Evolutionary conservation across 1,284 basidiomycete species (phyloP).

Genomic region (Farysia itapuensis): DNA sequence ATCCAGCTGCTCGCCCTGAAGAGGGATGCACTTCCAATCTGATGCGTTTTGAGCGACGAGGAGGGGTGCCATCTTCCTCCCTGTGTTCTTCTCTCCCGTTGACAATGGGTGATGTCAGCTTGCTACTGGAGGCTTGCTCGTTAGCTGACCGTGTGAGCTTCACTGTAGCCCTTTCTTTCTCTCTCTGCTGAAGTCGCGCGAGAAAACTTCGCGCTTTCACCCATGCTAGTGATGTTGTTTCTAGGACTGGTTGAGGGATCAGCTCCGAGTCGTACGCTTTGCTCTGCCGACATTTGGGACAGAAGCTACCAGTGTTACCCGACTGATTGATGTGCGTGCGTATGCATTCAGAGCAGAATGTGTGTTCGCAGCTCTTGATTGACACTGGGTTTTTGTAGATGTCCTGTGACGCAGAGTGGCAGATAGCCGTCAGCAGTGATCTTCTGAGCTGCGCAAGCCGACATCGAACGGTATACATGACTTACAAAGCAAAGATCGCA

Average conservation of each 20-base stretch:
- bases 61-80: slow-evolving; percentile 3
- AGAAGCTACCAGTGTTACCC: slow-evolving; percentile 43
- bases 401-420: slow-evolving; percentile 16
- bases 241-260: slow-evolving; percentile 44
- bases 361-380: slow-evolving; percentile 48
- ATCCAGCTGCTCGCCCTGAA: slow-evolving; percentile 4
- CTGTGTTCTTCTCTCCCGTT: not conserved
- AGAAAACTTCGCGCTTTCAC: slow-evolving; percentile 18
- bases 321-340: slow-evolving; percentile 57
- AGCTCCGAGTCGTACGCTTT: slow-evolving; percentile 55
- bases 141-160: no score
- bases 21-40: slow-evolving; percentile 5
- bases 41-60: slow-evolving; percentile 31
- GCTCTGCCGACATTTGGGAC: slow-evolving; percentile 54
- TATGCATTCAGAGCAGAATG: slow-evolving; percentile 56
- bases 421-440: not conserved
- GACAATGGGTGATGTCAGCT: no score
- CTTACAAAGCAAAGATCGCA: slow-evolving; percentile 54
- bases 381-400: slow-evolving; percentile 54
- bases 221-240: slow-evolving; percentile 49
- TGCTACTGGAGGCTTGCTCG: no score
- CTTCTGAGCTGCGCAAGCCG: no score
- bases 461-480: no score
- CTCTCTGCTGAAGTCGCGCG: slow-evolving; percentile 11
- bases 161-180: no score